Evolutionary conservation across 2,329 filamentous ascomycete genomes (phyloP).

Genomic region (Nemania sp.): DNA sequence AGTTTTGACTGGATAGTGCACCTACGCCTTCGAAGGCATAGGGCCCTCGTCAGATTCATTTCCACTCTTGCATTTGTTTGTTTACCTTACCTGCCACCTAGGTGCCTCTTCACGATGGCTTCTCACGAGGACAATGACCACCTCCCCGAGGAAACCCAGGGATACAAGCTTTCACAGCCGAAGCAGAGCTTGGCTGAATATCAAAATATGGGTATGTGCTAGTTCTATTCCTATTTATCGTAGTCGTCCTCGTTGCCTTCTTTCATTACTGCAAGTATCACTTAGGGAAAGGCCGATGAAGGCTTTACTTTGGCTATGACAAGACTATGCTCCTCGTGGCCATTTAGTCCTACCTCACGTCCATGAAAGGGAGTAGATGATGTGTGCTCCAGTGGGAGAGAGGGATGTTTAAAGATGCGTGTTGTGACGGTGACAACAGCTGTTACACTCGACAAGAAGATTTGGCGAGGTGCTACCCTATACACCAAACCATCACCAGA

Average conservation of each 20-base stretch:
- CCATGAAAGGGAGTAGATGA: not conserved
- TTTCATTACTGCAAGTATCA: not conserved
- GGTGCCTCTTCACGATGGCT: slow-evolving; percentile 58
- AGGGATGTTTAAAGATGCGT: not conserved
- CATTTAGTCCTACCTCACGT: not conserved
- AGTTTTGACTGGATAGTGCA: not conserved
- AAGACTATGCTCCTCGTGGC: not conserved
- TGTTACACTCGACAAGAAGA: not conserved
- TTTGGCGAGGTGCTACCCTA: slow-evolving; percentile 2
- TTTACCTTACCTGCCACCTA: slow-evolving; percentile 1
- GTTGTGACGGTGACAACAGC: slow-evolving; percentile 1
- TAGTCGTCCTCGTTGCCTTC: not conserved
- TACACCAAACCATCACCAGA: not conserved
- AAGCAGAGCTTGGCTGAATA: slow-evolving; percentile 98
- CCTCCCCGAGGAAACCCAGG: slow-evolving; percentile 83
- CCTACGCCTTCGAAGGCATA: not conserved
- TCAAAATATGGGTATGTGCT: slow-evolving; percentile 80
- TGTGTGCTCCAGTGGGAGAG: not conserved
- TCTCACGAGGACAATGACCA: slow-evolving; percentile 78
- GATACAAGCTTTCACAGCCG: slow-evolving; percentile 94
- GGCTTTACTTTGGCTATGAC: not conserved
- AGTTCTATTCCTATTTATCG: slow-evolving; percentile 9
- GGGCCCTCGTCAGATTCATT: not conserved
- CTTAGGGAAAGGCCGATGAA: not conserved
- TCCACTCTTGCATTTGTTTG: slow-evolving; percentile 1